Evolutionary conservation across 371 early-diverging fungal species (phyloP).

Genomic region (Gilbertella persicaria): DNA sequence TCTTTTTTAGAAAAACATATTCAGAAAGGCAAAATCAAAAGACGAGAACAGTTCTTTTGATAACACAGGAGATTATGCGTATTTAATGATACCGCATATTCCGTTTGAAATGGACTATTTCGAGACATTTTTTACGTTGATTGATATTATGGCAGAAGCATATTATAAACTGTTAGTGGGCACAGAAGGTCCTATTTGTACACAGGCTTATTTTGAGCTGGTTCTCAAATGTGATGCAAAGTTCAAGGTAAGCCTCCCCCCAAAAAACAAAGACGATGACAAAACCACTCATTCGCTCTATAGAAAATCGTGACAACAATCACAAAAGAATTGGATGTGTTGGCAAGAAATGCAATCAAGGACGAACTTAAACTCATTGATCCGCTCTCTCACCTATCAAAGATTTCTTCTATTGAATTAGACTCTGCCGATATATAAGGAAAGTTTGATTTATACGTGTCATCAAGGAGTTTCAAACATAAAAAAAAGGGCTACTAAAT

Average conservation of each 20-base stretch:
- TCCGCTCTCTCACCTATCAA: slow-evolving; percentile 41
- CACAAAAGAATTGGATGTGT: slow-evolving; percentile 56
- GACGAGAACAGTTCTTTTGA: slow-evolving; percentile 39
- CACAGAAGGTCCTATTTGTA: slow-evolving; percentile 37
- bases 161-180: slow-evolving; percentile 50
- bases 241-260: slow-evolving; percentile 39
- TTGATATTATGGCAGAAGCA: slow-evolving; percentile 50
- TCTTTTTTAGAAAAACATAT: slow-evolving; percentile 63
- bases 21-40: slow-evolving; percentile 52
- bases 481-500: too few relatives aligned
- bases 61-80: slow-evolving; percentile 43
- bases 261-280: too few relatives aligned
- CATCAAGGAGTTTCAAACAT: too few relatives aligned
- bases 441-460: background rate
- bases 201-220: slow-evolving; percentile 55
- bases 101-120: slow-evolving; percentile 62
- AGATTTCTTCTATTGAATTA: slow-evolving; percentile 42
- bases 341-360: slow-evolving; percentile 57
- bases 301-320: slow-evolving; percentile 56
- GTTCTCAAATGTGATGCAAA: slow-evolving; percentile 60
- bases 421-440: slow-evolving; percentile 34
- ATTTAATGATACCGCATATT: slow-evolving; percentile 50
- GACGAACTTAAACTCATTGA: slow-evolving; percentile 56
- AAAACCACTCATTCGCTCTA: background rate
- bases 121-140: slow-evolving; percentile 54